Percentiles rank a stretch among this genome's conserved stretches.
phyloP scores from a whole-genome alignment of 2,329 filamentous ascomycete species.

The Colletotrichum viniferum region DNA sequence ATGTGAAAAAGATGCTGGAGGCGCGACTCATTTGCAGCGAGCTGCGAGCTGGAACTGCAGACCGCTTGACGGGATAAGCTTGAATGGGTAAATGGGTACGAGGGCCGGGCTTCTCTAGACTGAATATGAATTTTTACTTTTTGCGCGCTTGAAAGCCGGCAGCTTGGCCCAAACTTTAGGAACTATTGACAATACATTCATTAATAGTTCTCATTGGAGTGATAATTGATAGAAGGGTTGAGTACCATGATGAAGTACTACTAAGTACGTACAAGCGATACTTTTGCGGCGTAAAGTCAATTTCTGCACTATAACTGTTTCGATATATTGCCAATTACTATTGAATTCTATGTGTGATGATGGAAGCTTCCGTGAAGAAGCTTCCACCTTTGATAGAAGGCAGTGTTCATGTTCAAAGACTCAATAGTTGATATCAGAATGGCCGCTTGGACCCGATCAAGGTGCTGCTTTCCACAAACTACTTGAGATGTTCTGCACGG shows the following conservation, averaged over 20 bases:
- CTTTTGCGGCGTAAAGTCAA: not conserved
- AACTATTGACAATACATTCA: not conserved
- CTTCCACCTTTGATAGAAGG: not conserved
- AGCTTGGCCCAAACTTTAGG: not conserved
- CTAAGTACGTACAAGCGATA: not conserved
- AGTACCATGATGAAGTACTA: not conserved
- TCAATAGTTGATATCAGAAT: not conserved
- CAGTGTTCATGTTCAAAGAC: not conserved
- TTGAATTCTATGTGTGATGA: not conserved
- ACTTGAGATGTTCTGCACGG: not conserved
- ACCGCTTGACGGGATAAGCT: accelerated
- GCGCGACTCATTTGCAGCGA: not conserved
- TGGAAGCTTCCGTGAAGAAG: not conserved
- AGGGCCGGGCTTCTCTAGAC: not conserved
- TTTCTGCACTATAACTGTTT: not conserved
- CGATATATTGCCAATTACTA: not conserved
- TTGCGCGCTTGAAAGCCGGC: not conserved
- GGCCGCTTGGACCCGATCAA: not conserved
- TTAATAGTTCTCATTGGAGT: not conserved
- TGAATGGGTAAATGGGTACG: not conserved
- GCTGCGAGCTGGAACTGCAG: not conserved
- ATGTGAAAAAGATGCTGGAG: not conserved
- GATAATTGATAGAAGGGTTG: not conserved
- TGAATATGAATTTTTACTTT: not conserved
- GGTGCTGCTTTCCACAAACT: not conserved